Evolutionary conservation across 345 rosid genomes (phyloP).

Genomic region (Eucalyptus polyanthemos): DNA sequence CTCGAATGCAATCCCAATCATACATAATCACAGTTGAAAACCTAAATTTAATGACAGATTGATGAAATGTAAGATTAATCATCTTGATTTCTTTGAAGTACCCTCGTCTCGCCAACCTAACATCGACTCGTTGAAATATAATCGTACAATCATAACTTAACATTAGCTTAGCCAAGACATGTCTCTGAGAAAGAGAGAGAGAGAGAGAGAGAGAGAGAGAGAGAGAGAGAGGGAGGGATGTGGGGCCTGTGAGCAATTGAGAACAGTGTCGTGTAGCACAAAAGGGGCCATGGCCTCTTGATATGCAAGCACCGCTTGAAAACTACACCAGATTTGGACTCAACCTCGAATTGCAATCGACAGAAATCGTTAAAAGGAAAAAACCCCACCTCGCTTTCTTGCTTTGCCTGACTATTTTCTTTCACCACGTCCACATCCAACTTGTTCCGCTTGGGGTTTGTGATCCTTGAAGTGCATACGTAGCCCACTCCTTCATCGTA

Average conservation of each 20-base stretch:
- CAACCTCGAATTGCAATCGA: neutral
- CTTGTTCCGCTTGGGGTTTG: neutral
- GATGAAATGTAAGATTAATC: neutral
- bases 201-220: neutral
- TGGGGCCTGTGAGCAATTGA: neutral
- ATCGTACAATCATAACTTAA: neutral
- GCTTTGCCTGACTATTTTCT: neutral
- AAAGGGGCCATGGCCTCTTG: neutral
- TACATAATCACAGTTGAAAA: neutral
- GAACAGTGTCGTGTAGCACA: neutral
- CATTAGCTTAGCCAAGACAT: neutral
- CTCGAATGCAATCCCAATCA: neutral
- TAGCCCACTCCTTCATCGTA: constrained; percentile 22
- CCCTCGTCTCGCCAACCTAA: neutral
- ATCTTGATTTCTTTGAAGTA: neutral
- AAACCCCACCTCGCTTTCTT: neutral
- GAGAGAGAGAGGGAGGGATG: too few relatives aligned
- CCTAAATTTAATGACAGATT: neutral
- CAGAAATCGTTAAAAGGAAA: neutral
- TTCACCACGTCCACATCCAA: neutral
- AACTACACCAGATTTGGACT: neutral
- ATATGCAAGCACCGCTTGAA: neutral
- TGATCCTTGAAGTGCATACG: constrained; percentile 23
- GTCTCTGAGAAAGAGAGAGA: neutral
- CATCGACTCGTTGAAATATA: neutral